Percentiles rank a stretch among this genome's conserved stretches.
These are phyloP conservation scores for Spirogloea muscicola DNA, from an alignment of 139 green algal genomes.

Conservation along the genomic window DNA sequence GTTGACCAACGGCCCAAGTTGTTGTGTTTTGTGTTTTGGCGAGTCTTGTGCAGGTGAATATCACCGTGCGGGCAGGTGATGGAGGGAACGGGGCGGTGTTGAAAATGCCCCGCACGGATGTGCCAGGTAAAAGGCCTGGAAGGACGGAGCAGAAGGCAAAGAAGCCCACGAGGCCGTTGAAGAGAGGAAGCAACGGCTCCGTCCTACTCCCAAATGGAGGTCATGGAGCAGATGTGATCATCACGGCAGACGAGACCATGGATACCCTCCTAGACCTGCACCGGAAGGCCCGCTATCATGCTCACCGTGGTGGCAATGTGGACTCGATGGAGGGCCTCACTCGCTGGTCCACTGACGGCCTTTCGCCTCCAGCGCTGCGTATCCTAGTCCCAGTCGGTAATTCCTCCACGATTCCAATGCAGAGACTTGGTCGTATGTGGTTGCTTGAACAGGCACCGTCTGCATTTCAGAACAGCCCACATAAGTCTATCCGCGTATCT, in stretches of 20 bases:
- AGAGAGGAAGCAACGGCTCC: constrained; percentile 6
- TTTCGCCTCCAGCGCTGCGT: constrained; percentile 7
- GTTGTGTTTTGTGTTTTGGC: too few relatives aligned
- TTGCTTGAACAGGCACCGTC: too few relatives aligned
- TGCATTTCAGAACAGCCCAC: too few relatives aligned
- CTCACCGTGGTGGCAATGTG: constrained; percentile 31
- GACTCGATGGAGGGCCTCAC: constrained; percentile 12
- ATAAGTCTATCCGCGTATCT: too few relatives aligned
- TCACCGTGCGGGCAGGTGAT: constrained; percentile 16
- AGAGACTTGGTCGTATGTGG: too few relatives aligned
- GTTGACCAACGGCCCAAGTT: too few relatives aligned
- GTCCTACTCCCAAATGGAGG: constrained; percentile 26
- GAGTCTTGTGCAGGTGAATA: too few relatives aligned
- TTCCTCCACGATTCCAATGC: too few relatives aligned
- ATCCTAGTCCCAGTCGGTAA: constrained; percentile 42
- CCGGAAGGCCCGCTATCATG: neutral
- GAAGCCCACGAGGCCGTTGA: too few relatives aligned
- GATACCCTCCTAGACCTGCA: constrained; percentile 34
- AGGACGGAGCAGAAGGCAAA: constrained; percentile 7
- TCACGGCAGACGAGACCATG: constrained; percentile 8
- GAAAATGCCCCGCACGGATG: constrained; percentile 1
- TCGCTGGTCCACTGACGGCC: constrained; percentile 4
- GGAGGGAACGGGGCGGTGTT: constrained; percentile 24
- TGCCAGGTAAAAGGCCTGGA: neutral
- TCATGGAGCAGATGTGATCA: constrained; percentile 27